Evolutionary conservation across 148 eudicot genomes (phyloP), one percentile per base, ranked within the genome.

Genomic region (Beta vulgaris): DNA sequence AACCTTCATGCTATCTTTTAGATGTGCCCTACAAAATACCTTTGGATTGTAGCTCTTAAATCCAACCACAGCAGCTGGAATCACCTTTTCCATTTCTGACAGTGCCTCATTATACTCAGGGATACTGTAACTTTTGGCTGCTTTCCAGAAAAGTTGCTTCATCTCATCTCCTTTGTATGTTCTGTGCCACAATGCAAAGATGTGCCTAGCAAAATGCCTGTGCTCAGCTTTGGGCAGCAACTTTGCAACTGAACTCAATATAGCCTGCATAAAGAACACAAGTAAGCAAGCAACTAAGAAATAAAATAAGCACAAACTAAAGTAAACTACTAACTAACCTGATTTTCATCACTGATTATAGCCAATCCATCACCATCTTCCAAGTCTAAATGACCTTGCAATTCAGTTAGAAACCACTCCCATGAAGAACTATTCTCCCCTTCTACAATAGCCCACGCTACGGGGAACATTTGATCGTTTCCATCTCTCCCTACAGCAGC

Each of bases 81-180:
- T 43, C 0, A 15, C 12, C 2, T 26, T 9, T 15, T 29, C 35
- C 57, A 46, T 28, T 6, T 43, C 35, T 2, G 1, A 19, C 5
- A 42, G 2, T 9, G 36, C 53, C 12, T 26, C 34, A 7, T 68
- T n/a, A 21, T 3, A 40, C 25, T 28, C 12, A 2, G 21, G 7
- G 35, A 39, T 9, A 31, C 14, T 43, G 4, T 71, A 71, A 2
- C 61, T 61, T 2, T n/a, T 51, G 0, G 32, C 73, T 7, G 29
- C 6, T 9, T 11, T 67, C 71, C 71, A 67, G 25, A 67, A 67
- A 14, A 40, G 71, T 32, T 23, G n/a, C n/a, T 71, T 71, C 13
- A 71, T 29, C 48, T 71, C 74, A 21, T 71, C 74, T 7, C 74
- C 74, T 15, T 55, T 55, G 64, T 3, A 71, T 0, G n/a, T 55